phyloP scores from a whole-genome alignment of 345 rosid species.

The Trapa bicornis region DNA sequence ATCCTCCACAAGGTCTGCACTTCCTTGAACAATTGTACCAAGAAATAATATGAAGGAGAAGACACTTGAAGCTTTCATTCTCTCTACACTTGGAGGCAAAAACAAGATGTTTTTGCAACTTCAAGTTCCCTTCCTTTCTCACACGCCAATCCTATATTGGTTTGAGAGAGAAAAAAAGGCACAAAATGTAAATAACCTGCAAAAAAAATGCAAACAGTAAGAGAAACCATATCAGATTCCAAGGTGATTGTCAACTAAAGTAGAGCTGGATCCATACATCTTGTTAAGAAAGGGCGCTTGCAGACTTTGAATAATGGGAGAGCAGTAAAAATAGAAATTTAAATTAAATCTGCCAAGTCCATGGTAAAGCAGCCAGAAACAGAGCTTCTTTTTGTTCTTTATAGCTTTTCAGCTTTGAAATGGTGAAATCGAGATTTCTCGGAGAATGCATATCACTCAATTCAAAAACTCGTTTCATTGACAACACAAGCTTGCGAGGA shows the following conservation, averaged over 20 bases:
- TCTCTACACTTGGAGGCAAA: conserved; percentile 18
- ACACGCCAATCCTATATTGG: conserved; percentile 6
- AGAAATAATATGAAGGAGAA: conserved; percentile 24
- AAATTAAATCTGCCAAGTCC: conserved; percentile 1
- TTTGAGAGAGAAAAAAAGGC: conserved; percentile 3
- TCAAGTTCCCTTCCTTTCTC: conserved; percentile 1
- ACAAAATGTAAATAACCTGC: conserved; percentile 11
- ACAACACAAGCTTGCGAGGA: neutral
- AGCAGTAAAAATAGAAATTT: conserved; percentile 18
- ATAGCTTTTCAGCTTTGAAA: conserved; percentile 2
- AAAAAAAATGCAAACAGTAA: conserved; percentile 15
- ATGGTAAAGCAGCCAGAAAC: conserved; percentile 1
- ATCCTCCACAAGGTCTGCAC: conserved; percentile 27
- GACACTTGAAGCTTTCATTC: conserved; percentile 23
- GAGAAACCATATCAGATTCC: conserved; percentile 28
- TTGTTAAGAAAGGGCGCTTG: conserved; percentile 25
- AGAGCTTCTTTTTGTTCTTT: conserved; percentile 22
- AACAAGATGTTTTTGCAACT: conserved; percentile 42
- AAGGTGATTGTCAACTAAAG: conserved; percentile 40
- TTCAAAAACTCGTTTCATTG: neutral
- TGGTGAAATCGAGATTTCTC: conserved; percentile 16
- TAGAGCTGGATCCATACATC: conserved; percentile 21
- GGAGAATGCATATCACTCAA: neutral
- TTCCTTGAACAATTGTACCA: conserved; percentile 20
- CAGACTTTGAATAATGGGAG: conserved; percentile 28